Percentiles rank a stretch among this genome's conserved stretches.
phyloP scores from a whole-genome alignment of 2,329 filamentous ascomycete genomes.

The Penicillium olsonii region DNA sequence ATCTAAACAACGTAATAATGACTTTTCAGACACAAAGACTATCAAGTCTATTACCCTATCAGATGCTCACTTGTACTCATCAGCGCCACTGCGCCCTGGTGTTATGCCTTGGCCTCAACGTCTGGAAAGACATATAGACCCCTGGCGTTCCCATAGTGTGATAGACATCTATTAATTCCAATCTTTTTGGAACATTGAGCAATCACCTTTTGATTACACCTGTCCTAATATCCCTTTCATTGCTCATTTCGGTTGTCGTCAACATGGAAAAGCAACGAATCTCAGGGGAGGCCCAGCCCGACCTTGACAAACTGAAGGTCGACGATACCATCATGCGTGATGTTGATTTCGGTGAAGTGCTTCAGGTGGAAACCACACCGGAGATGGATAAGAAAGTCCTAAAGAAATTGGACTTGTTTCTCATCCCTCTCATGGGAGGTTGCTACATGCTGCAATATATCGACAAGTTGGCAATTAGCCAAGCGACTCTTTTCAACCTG shows the following conservation, averaged over 20 bases:
- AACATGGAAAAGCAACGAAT: conserved; percentile 23
- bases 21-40: neutral
- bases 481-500: conserved; percentile 30
- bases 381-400: conserved; percentile 27
- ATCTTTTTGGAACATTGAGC: no score
- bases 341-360: conserved; percentile 29
- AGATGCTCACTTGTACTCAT: neutral
- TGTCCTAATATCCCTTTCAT: no score
- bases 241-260: neutral
- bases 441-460: conserved; percentile 34
- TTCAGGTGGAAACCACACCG: conserved; percentile 26
- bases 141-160: neutral
- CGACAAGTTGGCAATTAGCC: conserved; percentile 35
- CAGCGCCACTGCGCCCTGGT: neutral
- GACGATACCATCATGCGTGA: conserved; percentile 19
- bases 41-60: neutral
- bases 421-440: conserved; percentile 30
- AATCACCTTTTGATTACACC: no score
- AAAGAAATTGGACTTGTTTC: conserved; percentile 31
- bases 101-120: neutral
- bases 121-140: neutral
- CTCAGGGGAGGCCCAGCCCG: conserved; percentile 2
- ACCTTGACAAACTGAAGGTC: conserved; percentile 22
- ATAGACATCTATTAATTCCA: neutral
- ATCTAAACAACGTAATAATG: neutral